phyloP scores from a whole-genome alignment of 2,329 filamentous ascomycete species.

The Trichoderma oligosporum region DNA sequence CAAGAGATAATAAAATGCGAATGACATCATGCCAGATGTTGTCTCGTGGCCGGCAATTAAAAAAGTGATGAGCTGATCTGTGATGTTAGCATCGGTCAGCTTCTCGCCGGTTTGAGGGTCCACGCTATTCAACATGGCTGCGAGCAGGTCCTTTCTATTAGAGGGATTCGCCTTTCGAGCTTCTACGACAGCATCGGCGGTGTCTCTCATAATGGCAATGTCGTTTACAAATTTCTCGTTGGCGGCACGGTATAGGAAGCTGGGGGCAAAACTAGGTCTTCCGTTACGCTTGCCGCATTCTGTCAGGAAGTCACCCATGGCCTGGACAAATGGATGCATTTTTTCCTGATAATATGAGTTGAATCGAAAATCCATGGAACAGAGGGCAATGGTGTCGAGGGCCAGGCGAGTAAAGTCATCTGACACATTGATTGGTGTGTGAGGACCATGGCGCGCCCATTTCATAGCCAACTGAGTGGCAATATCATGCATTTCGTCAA shows the following conservation, averaged over 20 bases:
- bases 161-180: slow-evolving; percentile 52
- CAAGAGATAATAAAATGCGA: slow-evolving; percentile 61
- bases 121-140: slow-evolving; percentile 64
- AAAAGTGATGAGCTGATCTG: slow-evolving; percentile 70
- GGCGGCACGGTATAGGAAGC: slow-evolving; percentile 47
- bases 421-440: slow-evolving; percentile 53
- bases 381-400: slow-evolving; percentile 68
- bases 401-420: slow-evolving; percentile 71
- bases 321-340: slow-evolving; percentile 65
- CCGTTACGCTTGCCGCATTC: slow-evolving; percentile 51
- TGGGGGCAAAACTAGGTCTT: slow-evolving; percentile 43
- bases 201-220: slow-evolving; percentile 52
- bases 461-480: slow-evolving; percentile 63
- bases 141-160: slow-evolving; percentile 63
- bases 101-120: slow-evolving; percentile 65
- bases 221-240: slow-evolving; percentile 52
- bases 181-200: slow-evolving; percentile 58
- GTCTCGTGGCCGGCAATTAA: slow-evolving; percentile 70
- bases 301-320: slow-evolving; percentile 61
- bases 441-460: slow-evolving; percentile 61
- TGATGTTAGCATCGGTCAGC: slow-evolving; percentile 60
- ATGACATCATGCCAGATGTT: slow-evolving; percentile 63
- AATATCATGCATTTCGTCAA: slow-evolving; percentile 65
- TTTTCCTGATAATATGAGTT: slow-evolving; percentile 69
- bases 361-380: slow-evolving; percentile 69